Conservation (phyloP, 495 filamentous ascomycete genomes). For the Letharia columbiana region DNA sequence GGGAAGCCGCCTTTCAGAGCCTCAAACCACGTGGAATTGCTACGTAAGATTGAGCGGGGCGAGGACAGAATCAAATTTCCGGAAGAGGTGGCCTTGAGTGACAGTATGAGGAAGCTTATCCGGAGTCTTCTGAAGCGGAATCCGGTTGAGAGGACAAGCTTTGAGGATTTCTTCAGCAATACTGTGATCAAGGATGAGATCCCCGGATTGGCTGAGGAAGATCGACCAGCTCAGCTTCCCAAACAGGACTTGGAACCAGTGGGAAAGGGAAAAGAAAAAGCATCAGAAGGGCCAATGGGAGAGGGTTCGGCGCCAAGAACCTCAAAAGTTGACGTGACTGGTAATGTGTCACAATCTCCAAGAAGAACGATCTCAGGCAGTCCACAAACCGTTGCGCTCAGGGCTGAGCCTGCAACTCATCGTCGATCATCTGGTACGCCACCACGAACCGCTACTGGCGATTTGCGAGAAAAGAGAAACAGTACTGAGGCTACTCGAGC, state of each 20-base stretch:
- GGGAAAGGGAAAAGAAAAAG: slow-evolving; percentile 19
- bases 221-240: slow-evolving; percentile 42
- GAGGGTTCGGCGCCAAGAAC: slow-evolving; percentile 5
- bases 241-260: slow-evolving; percentile 18
- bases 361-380: slow-evolving; percentile 12
- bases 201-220: slow-evolving; percentile 72
- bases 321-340: slow-evolving; percentile 15
- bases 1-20: slow-evolving; percentile 88
- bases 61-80: slow-evolving; percentile 80
- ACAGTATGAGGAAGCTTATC: slow-evolving; percentile 74
- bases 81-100: slow-evolving; percentile 59
- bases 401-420: slow-evolving; percentile 25
- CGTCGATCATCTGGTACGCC: slow-evolving; percentile 35
- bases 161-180: slow-evolving; percentile 70
- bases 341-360: slow-evolving; percentile 15
- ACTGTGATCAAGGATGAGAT: slow-evolving; percentile 68
- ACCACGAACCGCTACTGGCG: slow-evolving; percentile 32
- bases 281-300: not conserved
- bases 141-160: slow-evolving; percentile 74
- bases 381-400: slow-evolving; percentile 20
- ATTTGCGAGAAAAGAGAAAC: slow-evolving; percentile 35
- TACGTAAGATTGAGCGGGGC: slow-evolving; percentile 79
- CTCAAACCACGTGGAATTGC: slow-evolving; percentile 85
- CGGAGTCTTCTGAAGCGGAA: slow-evolving; percentile 72
- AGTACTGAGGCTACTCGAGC: slow-evolving; percentile 29